Conservation (phyloP, 768 basidiomycete species). For the Termitomyces titanicus region DNA sequence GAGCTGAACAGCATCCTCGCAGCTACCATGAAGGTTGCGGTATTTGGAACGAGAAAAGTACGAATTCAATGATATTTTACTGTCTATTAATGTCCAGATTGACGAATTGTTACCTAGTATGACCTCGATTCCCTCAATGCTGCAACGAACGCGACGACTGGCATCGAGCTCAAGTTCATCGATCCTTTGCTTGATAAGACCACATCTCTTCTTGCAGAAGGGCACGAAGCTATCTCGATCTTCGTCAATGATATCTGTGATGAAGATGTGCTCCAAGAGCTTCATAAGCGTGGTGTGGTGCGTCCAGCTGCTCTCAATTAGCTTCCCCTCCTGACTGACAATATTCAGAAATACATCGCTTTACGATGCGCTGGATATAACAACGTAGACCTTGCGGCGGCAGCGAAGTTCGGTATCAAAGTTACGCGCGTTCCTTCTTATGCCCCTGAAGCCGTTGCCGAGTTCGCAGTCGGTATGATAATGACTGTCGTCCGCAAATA, state of each 20-base stretch:
- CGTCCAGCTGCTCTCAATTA: slow-evolving; percentile 5
- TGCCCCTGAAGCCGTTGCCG: slow-evolving; percentile 41
- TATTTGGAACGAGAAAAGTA: slow-evolving; percentile 38
- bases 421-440: slow-evolving; percentile 40
- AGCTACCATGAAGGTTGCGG: slow-evolving; percentile 37
- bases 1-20: neutral
- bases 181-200: slow-evolving; percentile 33
- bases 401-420: slow-evolving; percentile 28
- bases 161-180: slow-evolving; percentile 32
- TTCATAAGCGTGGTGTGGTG: slow-evolving; percentile 33
- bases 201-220: slow-evolving; percentile 32
- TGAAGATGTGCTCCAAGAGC: slow-evolving; percentile 26
- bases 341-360: slow-evolving; percentile 33
- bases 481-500: slow-evolving; percentile 42
- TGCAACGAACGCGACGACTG: slow-evolving; percentile 22
- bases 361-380: slow-evolving; percentile 41
- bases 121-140: slow-evolving; percentile 31
- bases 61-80: neutral
- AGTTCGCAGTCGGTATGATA: slow-evolving; percentile 44
- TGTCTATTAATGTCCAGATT: neutral
- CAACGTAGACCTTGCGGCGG: slow-evolving; percentile 35
- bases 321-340: neutral
- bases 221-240: slow-evolving; percentile 36
- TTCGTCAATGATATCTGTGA: slow-evolving; percentile 43
- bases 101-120: slow-evolving; percentile 23